Conservation (phyloP, 306 rosid genomes). For the Dalbergia cultrata region DNA sequence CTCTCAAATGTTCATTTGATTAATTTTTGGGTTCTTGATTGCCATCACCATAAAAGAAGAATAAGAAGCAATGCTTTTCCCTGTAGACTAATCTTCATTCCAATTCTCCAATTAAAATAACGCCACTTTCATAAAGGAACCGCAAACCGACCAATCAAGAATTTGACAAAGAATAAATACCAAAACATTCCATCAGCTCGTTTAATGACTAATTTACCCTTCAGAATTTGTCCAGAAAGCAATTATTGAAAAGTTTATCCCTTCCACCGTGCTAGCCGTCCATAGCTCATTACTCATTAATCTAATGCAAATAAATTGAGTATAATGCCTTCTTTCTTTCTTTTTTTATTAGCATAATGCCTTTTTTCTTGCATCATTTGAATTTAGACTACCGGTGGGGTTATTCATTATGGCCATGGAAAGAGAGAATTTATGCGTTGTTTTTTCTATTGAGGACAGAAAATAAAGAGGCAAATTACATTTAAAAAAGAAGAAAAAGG, state of each 20-base stretch:
- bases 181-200: conserved; percentile 46
- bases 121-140: conserved; percentile 45
- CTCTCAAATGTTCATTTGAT: conserved; percentile 39
- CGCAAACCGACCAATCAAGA: conserved; percentile 63
- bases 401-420: conserved; percentile 4
- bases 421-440: neutral
- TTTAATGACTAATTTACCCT: conserved; percentile 59
- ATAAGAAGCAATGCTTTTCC: conserved; percentile 60
- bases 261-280: conserved; percentile 35
- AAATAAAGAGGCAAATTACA: too few species aligned
- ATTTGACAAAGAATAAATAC: conserved; percentile 65
- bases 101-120: conserved; percentile 39
- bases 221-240: conserved; percentile 39
- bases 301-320: conserved; percentile 21
- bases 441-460: too few species aligned
- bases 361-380: neutral
- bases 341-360: too few species aligned
- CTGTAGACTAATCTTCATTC: conserved; percentile 47
- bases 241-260: conserved; percentile 51
- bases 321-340: too few species aligned
- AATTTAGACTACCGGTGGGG: neutral
- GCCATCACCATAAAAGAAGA: conserved; percentile 53
- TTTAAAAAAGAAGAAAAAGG: neutral
- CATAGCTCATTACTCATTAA: conserved; percentile 21
- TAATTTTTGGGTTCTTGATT: conserved; percentile 35